A percentile compares a stretch with the other conserved stretches of the same genome.
Conservation (phyloP, 2,329 filamentous ascomycete genomes). For the Stagonosporopsis rhizophila region DNA sequence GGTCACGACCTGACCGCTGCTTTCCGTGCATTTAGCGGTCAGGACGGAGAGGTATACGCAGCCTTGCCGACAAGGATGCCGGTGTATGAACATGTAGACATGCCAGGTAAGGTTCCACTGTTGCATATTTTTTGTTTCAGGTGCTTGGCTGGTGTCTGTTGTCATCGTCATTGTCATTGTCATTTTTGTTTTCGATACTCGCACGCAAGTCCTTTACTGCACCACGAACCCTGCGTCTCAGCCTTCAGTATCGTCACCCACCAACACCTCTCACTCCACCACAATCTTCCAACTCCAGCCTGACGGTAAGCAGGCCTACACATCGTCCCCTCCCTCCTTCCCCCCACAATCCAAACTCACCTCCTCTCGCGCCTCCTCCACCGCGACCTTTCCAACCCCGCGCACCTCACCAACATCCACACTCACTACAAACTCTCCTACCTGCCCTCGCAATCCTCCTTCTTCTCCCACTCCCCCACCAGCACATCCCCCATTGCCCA, state of each 20-base stretch:
- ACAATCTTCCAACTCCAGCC: conserved; percentile 3
- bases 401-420: conserved; percentile 89
- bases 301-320: conserved; percentile 69
- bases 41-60: conserved; percentile 9
- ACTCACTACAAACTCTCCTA: conserved; percentile 78
- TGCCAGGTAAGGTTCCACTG: conserved; percentile 67
- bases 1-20: conserved; percentile 27
- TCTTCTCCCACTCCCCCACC: conserved; percentile 57
- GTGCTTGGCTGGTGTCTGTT: too few relatives aligned
- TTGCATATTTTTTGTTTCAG: background rate
- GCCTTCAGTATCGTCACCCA: background rate
- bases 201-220: background rate
- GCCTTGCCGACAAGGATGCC: conserved; percentile 21
- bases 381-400: conserved; percentile 73
- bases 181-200: background rate
- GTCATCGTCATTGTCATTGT: background rate
- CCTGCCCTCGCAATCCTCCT: conserved; percentile 53
- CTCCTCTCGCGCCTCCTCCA: conserved; percentile 79
- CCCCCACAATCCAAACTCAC: conserved; percentile 69
- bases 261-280: background rate
- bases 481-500: conserved; percentile 33
- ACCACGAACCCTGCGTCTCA: background rate
- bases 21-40: conserved; percentile 36
- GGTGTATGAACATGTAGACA: conserved; percentile 68
- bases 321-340: conserved; percentile 77